These are phyloP conservation scores for Rhizopogon vulgaris DNA, from an alignment of 768 basidiomycete genomes.

Conservation along the genomic window DNA sequence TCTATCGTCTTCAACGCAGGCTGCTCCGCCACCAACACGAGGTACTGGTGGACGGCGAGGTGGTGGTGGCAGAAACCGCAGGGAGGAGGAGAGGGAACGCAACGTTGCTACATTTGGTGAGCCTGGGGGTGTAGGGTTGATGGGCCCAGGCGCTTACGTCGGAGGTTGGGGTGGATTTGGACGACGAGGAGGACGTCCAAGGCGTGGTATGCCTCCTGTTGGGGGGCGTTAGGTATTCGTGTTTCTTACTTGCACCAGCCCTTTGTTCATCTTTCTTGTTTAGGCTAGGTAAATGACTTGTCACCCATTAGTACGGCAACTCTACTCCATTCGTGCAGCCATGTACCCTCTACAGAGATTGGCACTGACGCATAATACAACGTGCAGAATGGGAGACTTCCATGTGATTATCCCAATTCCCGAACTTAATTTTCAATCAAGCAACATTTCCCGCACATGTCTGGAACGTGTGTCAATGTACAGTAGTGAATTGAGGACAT, in stretches of 20 bases:
- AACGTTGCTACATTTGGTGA: conserved; percentile 88
- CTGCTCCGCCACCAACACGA: conserved; percentile 22
- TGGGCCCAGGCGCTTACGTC: conserved; percentile 78
- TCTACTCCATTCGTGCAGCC: not conserved
- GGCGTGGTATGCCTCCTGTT: conserved; percentile 25
- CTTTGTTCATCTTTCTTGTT: not conserved
- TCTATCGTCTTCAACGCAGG: conserved; percentile 42
- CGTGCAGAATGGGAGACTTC: no score
- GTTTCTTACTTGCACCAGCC: not conserved
- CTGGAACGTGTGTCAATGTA: no score
- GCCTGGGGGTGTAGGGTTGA: conserved; percentile 68
- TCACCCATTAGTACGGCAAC: not conserved
- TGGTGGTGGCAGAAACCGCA: conserved; percentile 55
- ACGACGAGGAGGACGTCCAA: conserved; percentile 38
- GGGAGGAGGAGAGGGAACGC: conserved; percentile 79
- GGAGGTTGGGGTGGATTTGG: conserved; percentile 73
- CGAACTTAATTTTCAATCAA: no score
- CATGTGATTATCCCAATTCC: no score
- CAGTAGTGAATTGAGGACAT: no score
- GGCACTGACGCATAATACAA: not conserved
- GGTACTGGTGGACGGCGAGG: conserved; percentile 38
- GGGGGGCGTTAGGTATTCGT: conserved; percentile 15
- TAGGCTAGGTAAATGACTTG: not conserved
- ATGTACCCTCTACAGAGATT: not conserved
- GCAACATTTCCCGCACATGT: no score